phyloP scores from a whole-genome alignment of 176 grass and related monocot species.

The Cocos nucifera region DNA sequence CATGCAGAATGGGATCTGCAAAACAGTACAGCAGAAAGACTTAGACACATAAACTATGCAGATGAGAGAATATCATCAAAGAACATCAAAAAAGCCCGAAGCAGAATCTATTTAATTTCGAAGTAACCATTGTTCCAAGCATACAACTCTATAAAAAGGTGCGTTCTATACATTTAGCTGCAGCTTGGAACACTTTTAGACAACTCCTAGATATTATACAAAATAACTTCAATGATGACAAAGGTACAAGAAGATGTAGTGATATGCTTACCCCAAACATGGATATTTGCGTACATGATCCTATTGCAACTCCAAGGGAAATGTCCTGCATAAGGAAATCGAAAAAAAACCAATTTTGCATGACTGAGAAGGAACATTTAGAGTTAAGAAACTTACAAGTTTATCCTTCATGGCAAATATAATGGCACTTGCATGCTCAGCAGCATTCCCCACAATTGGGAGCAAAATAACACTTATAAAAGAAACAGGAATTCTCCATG shows the following conservation, averaged over 20 bases:
- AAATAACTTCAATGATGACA: too few species aligned
- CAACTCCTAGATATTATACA: too few species aligned
- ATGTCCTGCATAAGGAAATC: constrained; percentile 35
- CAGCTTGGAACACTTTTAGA: too few species aligned
- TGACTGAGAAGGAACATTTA: not conserved
- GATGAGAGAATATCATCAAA: too few species aligned
- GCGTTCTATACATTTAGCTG: too few species aligned
- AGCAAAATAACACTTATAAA: constrained; percentile 85
- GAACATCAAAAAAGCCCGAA: too few species aligned
- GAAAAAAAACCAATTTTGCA: not conserved
- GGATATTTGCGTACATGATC: constrained; percentile 72
- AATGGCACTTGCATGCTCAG: constrained; percentile 63
- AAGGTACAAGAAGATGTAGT: too few species aligned
- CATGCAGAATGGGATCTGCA: constrained; percentile 78
- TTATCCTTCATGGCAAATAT: constrained; percentile 84
- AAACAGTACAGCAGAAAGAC: not conserved
- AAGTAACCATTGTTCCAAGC: too few species aligned
- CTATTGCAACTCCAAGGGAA: constrained; percentile 67
- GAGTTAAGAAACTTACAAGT: constrained; percentile 34
- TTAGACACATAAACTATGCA: too few species aligned
- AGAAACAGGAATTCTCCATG: constrained; percentile 57
- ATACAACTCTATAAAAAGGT: too few species aligned
- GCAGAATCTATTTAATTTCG: too few species aligned
- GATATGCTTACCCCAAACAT: constrained; percentile 66
- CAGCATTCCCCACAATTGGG: constrained; percentile 77